Evolutionary conservation across 257 asterid species (phyloP).

Genomic region (Nyctanthes arbortristis): DNA sequence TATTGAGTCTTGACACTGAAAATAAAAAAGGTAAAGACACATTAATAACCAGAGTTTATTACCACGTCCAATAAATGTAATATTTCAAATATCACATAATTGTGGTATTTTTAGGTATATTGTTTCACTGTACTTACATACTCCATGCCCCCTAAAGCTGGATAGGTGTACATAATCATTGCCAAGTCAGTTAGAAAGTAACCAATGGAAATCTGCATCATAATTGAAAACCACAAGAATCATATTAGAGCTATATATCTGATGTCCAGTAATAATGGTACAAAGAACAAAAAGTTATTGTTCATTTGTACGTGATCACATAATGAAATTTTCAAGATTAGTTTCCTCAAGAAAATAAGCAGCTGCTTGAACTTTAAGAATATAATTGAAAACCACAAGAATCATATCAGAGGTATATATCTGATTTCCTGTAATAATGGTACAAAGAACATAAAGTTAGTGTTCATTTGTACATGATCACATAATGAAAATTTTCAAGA

Average conservation of each 20-base stretch:
- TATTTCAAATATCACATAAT: neutral
- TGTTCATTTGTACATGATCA: neutral
- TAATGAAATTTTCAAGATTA: neutral
- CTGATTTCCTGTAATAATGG: neutral
- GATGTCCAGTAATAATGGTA: neutral
- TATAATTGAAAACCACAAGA: constrained; percentile 21
- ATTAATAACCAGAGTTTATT: neutral
- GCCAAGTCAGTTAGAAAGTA: constrained; percentile 86
- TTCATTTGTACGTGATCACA: neutral
- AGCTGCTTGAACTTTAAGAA: neutral
- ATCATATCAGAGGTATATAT: neutral
- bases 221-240: constrained; percentile 17
- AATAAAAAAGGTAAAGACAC: neutral
- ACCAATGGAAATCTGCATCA: constrained; percentile 77
- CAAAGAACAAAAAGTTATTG: neutral
- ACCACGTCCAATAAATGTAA: neutral
- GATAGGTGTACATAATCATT: constrained; percentile 66
- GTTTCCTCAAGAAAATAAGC: neutral
- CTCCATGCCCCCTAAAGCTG: constrained; percentile 85
- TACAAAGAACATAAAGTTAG: neutral
- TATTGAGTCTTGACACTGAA: neutral
- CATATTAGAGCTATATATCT: neutral
- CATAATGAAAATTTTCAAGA: neutral
- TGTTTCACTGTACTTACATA: constrained; percentile 63
- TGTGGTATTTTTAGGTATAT: neutral